These are phyloP conservation scores for Vickermania spadyakhi DNA, from an alignment of 208 protist genomes.

Conservation along the genomic window DNA sequence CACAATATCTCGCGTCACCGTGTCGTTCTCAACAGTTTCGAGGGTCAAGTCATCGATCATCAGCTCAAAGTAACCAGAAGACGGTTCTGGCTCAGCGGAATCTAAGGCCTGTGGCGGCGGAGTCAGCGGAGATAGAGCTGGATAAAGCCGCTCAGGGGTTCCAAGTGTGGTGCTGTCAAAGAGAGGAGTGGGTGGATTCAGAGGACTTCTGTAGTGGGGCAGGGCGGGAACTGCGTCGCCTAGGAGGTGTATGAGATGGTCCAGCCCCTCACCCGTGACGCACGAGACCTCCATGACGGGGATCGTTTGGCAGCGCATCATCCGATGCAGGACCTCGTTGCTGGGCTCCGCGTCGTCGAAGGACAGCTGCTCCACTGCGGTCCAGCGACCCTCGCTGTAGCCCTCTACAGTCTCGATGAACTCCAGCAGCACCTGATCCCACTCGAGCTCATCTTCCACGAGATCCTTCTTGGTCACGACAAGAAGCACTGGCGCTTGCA, in stretches of 20 bases:
- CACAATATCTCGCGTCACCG: constrained; percentile 92
- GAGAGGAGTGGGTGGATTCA: neutral
- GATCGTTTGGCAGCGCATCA: constrained; percentile 4
- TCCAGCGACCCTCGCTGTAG: constrained; percentile 19
- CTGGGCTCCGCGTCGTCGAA: constrained; percentile 3
- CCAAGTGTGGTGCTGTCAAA: no score
- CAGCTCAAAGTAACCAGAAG: constrained; percentile 44
- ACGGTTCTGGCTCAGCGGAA: neutral
- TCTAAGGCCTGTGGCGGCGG: neutral
- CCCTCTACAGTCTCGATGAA: constrained; percentile 36
- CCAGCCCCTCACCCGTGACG: constrained; percentile 35
- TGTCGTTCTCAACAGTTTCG: constrained; percentile 14
- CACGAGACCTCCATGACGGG: constrained; percentile 31
- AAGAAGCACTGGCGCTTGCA: neutral
- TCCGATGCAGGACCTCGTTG: neutral
- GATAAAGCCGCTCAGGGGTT: no score
- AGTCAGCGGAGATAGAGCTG: neutral
- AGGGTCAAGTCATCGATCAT: constrained; percentile 66
- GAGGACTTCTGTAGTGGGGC: neutral
- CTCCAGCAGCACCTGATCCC: constrained; percentile 85
- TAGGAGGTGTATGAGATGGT: constrained; percentile 19
- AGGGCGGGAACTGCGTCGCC: neutral
- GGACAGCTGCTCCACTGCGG: constrained; percentile 23
- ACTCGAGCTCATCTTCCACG: constrained; percentile 79
- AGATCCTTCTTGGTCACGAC: constrained; percentile 94